Percentiles rank a stretch among this genome's conserved stretches.
phyloP scores from a whole-genome alignment of 345 rosid genomes.

The Schrenkiella parvula region DNA sequence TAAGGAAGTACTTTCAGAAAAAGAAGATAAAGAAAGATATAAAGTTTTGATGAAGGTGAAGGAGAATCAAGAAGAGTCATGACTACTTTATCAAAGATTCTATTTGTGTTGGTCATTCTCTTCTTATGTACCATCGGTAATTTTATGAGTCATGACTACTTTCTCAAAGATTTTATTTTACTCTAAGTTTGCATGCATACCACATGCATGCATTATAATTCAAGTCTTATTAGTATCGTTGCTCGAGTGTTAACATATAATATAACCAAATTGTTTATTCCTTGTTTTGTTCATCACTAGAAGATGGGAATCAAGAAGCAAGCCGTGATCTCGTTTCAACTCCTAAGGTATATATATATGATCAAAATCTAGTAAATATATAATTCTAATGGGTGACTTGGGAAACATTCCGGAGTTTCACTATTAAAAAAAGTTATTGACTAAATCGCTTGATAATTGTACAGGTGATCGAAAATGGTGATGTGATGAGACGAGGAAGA shows the following conservation, averaged over 20 bases:
- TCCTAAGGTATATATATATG: neutral
- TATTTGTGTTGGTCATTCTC: conserved; percentile 18
- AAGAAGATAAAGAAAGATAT: neutral
- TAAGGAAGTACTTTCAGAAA: neutral
- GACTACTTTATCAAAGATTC: conserved; percentile 23
- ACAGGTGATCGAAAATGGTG: neutral
- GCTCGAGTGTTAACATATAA: neutral
- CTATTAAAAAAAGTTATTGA: neutral
- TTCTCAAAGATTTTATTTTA: neutral
- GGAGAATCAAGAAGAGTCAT: conserved; percentile 6
- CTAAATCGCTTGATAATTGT: neutral
- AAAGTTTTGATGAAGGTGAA: neutral
- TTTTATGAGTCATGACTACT: no score
- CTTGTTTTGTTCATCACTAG: neutral
- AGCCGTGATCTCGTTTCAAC: conserved; percentile 11
- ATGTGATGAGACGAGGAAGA: conserved; percentile 10
- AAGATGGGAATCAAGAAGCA: conserved; percentile 15
- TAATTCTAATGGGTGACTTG: neutral
- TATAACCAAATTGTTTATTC: conserved; percentile 1
- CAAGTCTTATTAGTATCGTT: neutral
- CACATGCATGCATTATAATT: conserved; percentile 3
- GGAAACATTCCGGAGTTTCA: neutral
- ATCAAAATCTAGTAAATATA: neutral
- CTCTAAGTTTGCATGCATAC: conserved; percentile 5
- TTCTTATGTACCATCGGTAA: no score